Evolutionary conservation across 306 rosid genomes (phyloP).

Genomic region (Lotus japonicus): DNA sequence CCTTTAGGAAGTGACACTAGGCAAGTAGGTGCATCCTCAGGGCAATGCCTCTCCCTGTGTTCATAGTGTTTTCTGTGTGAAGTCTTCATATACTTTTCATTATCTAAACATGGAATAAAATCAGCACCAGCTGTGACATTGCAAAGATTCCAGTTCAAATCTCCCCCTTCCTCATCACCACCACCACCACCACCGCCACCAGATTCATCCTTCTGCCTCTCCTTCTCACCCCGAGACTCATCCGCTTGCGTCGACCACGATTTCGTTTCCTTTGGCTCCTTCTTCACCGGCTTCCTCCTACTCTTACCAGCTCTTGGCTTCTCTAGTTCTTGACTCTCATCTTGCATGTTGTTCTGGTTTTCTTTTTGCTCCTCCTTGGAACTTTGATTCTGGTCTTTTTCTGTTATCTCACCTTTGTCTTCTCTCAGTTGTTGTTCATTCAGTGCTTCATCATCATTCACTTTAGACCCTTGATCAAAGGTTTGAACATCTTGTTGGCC

Average conservation of each 20-base stretch:
- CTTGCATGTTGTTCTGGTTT: background rate
- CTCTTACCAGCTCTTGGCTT: constrained; percentile 16
- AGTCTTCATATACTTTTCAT: constrained; percentile 44
- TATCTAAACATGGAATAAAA: constrained; percentile 92
- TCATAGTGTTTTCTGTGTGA: constrained; percentile 55
- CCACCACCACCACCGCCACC: background rate
- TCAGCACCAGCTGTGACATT: constrained; percentile 66
- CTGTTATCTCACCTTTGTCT: constrained; percentile 27
- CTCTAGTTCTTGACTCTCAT: constrained; percentile 1
- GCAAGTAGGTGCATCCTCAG: constrained; percentile 76
- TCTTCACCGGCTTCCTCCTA: too few species aligned
- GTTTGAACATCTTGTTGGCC: constrained; percentile 13
- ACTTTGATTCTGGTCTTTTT: constrained; percentile 1
- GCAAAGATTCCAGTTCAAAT: constrained; percentile 48
- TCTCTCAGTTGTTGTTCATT: constrained; percentile 32
- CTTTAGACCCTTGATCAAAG: background rate
- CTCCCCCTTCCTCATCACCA: background rate
- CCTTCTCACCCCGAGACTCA: constrained; percentile 61
- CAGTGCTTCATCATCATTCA: constrained; percentile 23
- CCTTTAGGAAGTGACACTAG: constrained; percentile 57
- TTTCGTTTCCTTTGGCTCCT: constrained; percentile 24
- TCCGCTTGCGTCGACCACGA: constrained; percentile 67
- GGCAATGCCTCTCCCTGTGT: constrained; percentile 95
- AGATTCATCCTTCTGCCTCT: constrained; percentile 57
- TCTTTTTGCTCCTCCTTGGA: constrained; percentile 4